Base-by-base conservation (phyloP, 2,329 filamentous ascomycete species). In the Aspergillus alliaceus region DNA sequence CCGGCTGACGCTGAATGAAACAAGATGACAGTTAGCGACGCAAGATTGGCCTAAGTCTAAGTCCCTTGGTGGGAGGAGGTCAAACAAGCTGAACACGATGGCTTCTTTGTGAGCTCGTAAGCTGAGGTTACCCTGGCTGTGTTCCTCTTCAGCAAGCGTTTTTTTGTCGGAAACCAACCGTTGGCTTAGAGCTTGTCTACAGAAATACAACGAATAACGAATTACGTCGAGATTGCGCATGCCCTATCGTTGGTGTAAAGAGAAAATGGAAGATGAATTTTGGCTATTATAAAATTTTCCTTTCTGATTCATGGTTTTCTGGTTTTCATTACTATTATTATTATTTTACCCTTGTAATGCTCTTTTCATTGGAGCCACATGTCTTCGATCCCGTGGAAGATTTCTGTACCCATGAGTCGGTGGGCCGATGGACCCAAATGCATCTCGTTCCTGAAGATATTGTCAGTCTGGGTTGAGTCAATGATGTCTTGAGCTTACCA, bases 401-500 rank as follows among this genome's bases (percentile, higher is more conserved):
- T 66, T 42, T 73, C 73, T 40, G 60, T 62, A 32, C 70, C 74
- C 68, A 77, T 68, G 40, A 77, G 65, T 34, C 68, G 67, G 57
- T 77, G 73, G 24, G 71, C 73, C 22, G 65, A 68, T 24, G 73
- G 69, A 5, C 74, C 74, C 51, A 77, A 59, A 60, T 75, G 72
- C 70, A 78, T 74, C 22, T 75, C 69, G 62, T 77, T 70, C 75
- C 76, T 78, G 61, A 51, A 63, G 49, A 39, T 59, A 49, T 46
- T 29, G 56, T 55, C 49, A 56, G 47, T 50, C 29, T 40, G 42
- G 44, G 29, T 54, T 42, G 51, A 55, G 31, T 51, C 32, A 40
- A 29, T 5, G 34, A 59, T 56, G 57, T 32, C 44, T 57, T 22
- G 37, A 51, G 56, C 71, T 69, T 66, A 77, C 76, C 75, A 75